Base-by-base conservation (phyloP, 208 protist genomes). In the Phytomonas sp. region DNA sequence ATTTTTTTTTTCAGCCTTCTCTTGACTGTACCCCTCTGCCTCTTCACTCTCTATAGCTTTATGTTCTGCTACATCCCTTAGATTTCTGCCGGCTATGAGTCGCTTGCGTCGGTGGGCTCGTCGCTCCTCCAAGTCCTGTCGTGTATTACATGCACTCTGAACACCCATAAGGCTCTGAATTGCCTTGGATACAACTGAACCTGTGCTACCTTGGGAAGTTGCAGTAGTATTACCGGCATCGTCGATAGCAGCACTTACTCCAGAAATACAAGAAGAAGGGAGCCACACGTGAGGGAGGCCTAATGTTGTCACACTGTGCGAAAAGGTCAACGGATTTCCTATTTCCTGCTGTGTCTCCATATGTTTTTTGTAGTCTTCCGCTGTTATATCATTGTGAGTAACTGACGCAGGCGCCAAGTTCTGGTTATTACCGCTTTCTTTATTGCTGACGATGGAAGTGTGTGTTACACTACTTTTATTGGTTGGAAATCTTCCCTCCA, bases 61-160 rank as follows among this genome's bases (percentile, higher is more conserved):
- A 49, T 49, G 40, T 19, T 49, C 40, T 12, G 19, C 40, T 19
- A 49, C 14, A 4, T 49, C 40, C 40, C 36, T 36, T 67, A 52
- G 31, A 19, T 40, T 14, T 42, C 42, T 67, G 64, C 31, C 40
- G 12, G 12, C 40, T 49, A 19, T 49, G 40, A 49, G 40, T 12
- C 34, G 36, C 30, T 31, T 34, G 33, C 64, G 64, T 12, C 64
- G 64, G 33, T 42, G 30, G 34, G 64, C 30, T 52, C 64, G 64
- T 59, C 64, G 29, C 64, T 67, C 64, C 30, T 34, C 64, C 64
- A 6, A 40, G 64, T 67, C 64, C 59, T 67, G 34, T 42, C 12
- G 40, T 49, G 40, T 49, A 12, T 49, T 49, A 12, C 40, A 49
- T 49, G 40, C 40, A 49, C 7, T 49, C 19, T 49, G 40, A 49